These are phyloP conservation scores for Verticillium nonalfalfae DNA, from an alignment of 2,329 filamentous ascomycete species.

Conservation along the genomic window DNA sequence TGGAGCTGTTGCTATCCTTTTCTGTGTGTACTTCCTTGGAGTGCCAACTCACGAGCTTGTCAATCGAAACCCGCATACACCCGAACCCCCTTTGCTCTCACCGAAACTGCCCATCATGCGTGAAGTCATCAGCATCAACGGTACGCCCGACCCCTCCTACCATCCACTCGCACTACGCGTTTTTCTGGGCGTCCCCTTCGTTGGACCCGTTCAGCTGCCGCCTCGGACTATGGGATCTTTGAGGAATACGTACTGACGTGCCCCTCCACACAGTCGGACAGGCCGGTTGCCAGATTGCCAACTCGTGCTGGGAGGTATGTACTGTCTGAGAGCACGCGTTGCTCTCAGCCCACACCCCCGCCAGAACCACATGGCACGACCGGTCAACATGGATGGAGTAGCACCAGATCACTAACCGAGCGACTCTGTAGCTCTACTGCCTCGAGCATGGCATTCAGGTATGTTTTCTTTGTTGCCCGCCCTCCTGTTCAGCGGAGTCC, in stretches of 20 bases:
- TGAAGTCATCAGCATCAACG: slow-evolving; percentile 99
- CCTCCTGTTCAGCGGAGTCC: neutral
- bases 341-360: neutral
- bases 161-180: slow-evolving; percentile 25
- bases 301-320: slow-evolving; percentile 99
- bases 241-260: neutral
- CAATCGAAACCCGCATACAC: neutral
- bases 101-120: slow-evolving; percentile 63
- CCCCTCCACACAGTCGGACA: slow-evolving; percentile 73
- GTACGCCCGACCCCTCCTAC: slow-evolving; percentile 47
- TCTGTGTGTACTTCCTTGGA: neutral
- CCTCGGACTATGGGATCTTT: neutral
- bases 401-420: neutral
- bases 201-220: neutral
- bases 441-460: slow-evolving; percentile 99
- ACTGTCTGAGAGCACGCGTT: slow-evolving; percentile 5
- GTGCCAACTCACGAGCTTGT: neutral
- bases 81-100: neutral
- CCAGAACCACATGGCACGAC: neutral
- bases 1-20: neutral
- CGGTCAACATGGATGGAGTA: neutral
- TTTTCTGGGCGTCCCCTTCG: slow-evolving; percentile 16
- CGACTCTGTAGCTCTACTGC: slow-evolving; percentile 78
- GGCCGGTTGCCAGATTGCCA: slow-evolving; percentile 99
- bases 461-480: slow-evolving; percentile 28